These are phyloP conservation scores for Cystobasidiopsis lactophilus DNA, from an alignment of 768 basidiomycete genomes.

Conservation along the genomic window DNA sequence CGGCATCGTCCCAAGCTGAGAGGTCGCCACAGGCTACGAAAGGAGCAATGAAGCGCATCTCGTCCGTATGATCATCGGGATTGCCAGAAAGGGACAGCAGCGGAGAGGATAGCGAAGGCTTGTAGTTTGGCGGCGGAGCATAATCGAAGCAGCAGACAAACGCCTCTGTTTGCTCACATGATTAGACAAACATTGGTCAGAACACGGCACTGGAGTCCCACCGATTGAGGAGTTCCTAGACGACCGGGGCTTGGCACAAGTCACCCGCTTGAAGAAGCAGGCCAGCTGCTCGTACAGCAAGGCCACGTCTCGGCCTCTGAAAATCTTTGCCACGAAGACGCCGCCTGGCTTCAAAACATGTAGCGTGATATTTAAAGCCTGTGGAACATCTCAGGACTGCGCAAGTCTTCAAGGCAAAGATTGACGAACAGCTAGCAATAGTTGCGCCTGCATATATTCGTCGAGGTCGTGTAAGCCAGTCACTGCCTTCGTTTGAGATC, in stretches of 20 bases:
- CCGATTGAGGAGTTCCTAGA: slow-evolving; percentile 28
- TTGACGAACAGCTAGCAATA: slow-evolving; percentile 26
- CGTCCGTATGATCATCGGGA: slow-evolving; percentile 7
- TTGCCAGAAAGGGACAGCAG: slow-evolving; percentile 15
- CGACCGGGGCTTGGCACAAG: slow-evolving; percentile 28
- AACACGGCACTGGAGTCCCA: slow-evolving; percentile 11
- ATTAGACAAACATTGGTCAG: neutral
- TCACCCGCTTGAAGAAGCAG: slow-evolving; percentile 27
- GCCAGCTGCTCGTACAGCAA: slow-evolving; percentile 26
- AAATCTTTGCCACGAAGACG: slow-evolving; percentile 30
- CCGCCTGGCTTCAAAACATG: slow-evolving; percentile 26
- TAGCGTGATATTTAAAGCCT: slow-evolving; percentile 29
- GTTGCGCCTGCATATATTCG: slow-evolving; percentile 29
- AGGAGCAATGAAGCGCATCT: slow-evolving; percentile 17
- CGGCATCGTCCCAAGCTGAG: slow-evolving; percentile 19
- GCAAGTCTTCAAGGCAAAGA: neutral
- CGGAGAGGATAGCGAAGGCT: slow-evolving; percentile 15
- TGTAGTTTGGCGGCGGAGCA: slow-evolving; percentile 18
- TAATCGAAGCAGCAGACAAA: slow-evolving; percentile 29
- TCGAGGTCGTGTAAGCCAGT: slow-evolving; percentile 32
- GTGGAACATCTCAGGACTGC: neutral
- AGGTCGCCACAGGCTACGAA: slow-evolving; percentile 21
- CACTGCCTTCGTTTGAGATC: slow-evolving; percentile 20
- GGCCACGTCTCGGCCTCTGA: slow-evolving; percentile 24
- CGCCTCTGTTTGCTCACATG: slow-evolving; percentile 22